Evolutionary conservation across 345 rosid species (phyloP), one percentile per base, ranked within the genome.

Genomic region (Passiflora organensis): DNA sequence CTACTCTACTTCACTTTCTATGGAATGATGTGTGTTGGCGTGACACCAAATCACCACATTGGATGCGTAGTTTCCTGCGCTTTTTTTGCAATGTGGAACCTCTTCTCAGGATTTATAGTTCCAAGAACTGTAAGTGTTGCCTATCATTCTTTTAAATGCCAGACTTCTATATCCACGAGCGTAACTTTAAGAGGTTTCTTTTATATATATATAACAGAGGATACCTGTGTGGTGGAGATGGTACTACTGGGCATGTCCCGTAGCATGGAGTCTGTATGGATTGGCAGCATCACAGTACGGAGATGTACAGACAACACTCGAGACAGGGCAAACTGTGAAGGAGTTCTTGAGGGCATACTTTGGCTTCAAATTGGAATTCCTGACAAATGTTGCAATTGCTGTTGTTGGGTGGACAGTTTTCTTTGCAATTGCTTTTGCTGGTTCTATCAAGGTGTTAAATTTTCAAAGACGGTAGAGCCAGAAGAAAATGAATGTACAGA

Each of bases 21-120:
- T 1, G 94, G 89, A 10, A 85, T 82, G 89, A 82, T 85, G 89
- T 56, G 78, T 2, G 83, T 82, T 3, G 84, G 83, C 9, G 63
- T 80, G 69, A 82, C 89, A 1, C 93, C 93, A 3, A 82, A 82
- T 50, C 73, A 72, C 71, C 77, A 80, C 73, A 75, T 80, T 24
- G 78, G 84, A 23, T 34, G 76, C 70, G 76, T 82, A 15, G 62
- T 73, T 54, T 76, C 86, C 16, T 48, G 80, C 13, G 83, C 78
- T 28, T 76, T 82, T 53, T 82, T 69, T 32, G 64, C 60, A 18
- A 4, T 82, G 0, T 85, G 89, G 93, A 80, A 80, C 58, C 53
- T 82, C 38, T 85, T 82, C 62, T 60, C 84, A 2, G 93, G 93
- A 34, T 85, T 85, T 72, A 56, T 82, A 46, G 53, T 85, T 54